Evolutionary conservation across 208 protist genomes (phyloP), one percentile per base, ranked within the genome.

Genomic region (Acanthamoeba royreba): DNA sequence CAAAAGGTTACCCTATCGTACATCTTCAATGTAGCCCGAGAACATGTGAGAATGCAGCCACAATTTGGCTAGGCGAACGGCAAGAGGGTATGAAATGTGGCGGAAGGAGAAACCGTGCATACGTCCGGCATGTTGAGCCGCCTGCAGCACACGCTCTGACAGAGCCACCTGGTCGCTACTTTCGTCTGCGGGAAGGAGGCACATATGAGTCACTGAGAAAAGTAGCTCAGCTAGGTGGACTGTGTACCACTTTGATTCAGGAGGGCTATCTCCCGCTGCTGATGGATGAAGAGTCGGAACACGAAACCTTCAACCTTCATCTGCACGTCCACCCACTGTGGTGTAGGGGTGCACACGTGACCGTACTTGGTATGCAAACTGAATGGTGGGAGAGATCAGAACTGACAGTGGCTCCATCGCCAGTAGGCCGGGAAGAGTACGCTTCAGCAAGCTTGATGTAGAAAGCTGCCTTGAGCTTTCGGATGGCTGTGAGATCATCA

Each of bases 41-140:
- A 90, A 90, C 83, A 90, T 58, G 49, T 90, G 83, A 38, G 83
- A 58, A 25, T 90, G 83, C 8, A 90, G 4, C 83, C 83, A 90
- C 28, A 38, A 52, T 52, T 90, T 90, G 9, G 83, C 83, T 38
- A 90, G 83, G 8, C 83, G 83, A 8, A 40, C 40, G 17, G 83
- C 42, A 33, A 47, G 52, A 11, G 38, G 22, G 33, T 52, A 90
- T 28, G 77, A 86, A 25, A 19, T 49, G 46, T 86, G 46, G 13
- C 77, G 77, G n/a, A 58, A 28, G 25, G 77, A 49, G 46, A 86
- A 86, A 45, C 77, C 77, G n/a, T 58, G 77, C 77, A 86, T 86
- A 40, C 45, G 46, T 25, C 77, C 46, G 25, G 77, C 77, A 40
- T 86, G 77, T 45, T 58, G 45, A 3, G 77, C 42, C 77, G 42